Evolutionary conservation across 257 asterid species (phyloP).

Genomic region (Penstemon eatonii): DNA sequence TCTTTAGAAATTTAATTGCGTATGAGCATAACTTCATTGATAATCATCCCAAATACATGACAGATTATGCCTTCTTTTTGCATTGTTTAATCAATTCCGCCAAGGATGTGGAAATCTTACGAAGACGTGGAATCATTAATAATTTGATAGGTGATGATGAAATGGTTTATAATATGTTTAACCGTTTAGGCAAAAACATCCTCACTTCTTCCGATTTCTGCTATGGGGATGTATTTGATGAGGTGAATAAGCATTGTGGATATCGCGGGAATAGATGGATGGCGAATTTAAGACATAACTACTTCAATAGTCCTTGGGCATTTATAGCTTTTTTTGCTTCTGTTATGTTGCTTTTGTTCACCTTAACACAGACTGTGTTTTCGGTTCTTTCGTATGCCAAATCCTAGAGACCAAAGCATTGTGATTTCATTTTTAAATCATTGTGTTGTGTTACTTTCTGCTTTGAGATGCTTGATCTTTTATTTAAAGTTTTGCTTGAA

Average conservation of each 20-base stretch:
- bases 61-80: slow-evolving; percentile 36
- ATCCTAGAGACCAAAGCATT: no score
- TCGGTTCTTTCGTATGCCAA: slow-evolving; percentile 20
- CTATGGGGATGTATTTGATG: slow-evolving; percentile 25
- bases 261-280: slow-evolving; percentile 29
- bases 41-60: slow-evolving; percentile 28
- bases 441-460: no score
- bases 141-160: slow-evolving; percentile 40
- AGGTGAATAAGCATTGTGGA: slow-evolving; percentile 25
- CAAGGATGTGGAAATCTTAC: slow-evolving; percentile 25
- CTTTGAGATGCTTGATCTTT: no score
- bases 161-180: slow-evolving; percentile 33
- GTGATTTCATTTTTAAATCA: no score
- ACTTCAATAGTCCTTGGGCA: slow-evolving; percentile 40
- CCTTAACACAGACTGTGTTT: slow-evolving; percentile 29
- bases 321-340: slow-evolving; percentile 27
- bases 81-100: slow-evolving; percentile 31
- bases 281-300: slow-evolving; percentile 40
- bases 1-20: slow-evolving; percentile 34
- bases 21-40: slow-evolving; percentile 33
- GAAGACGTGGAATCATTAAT: slow-evolving; percentile 25
- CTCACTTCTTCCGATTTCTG: slow-evolving; percentile 21
- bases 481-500: no score
- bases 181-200: slow-evolving; percentile 31
- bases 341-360: slow-evolving; percentile 26